Evolutionary conservation across 805 yeast genomes (phyloP).

Genomic region (Grigorovia humatica): DNA sequence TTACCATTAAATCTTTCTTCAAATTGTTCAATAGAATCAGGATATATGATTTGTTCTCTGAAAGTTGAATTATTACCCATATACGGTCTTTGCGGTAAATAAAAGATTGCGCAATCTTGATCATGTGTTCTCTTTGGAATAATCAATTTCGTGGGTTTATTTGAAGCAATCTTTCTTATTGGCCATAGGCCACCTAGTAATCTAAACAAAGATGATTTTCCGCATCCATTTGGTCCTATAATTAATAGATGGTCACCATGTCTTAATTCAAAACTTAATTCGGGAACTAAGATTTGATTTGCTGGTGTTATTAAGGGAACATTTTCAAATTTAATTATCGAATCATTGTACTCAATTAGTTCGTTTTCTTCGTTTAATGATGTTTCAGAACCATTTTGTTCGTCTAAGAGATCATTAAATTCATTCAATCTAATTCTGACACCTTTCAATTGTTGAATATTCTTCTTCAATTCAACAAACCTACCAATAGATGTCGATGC

Average conservation of each 20-base stretch:
- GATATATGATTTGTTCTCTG: constrained; percentile 83
- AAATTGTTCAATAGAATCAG: constrained; percentile 57
- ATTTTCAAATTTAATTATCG: constrained; percentile 53
- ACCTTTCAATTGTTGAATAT: constrained; percentile 72
- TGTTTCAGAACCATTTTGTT: constrained; percentile 6
- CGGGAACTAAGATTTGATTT: constrained; percentile 57
- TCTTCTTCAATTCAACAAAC: constrained; percentile 74
- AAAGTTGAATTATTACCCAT: constrained; percentile 55
- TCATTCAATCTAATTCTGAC: constrained; percentile 66
- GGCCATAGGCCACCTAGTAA: constrained; percentile 94
- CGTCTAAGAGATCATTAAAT: constrained; percentile 49
- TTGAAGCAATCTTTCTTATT: constrained; percentile 44
- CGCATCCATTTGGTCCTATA: constrained; percentile 95
- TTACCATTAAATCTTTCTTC: constrained; percentile 26
- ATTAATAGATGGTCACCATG: constrained; percentile 79
- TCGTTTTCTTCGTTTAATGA: constrained; percentile 1
- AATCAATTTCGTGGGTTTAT: constrained; percentile 44
- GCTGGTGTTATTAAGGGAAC: constrained; percentile 84
- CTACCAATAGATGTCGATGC: constrained; percentile 86
- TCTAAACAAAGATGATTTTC: constrained; percentile 86
- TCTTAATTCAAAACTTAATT: constrained; percentile 59
- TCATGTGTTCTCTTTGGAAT: constrained; percentile 22
- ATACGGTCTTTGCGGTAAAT: constrained; percentile 88
- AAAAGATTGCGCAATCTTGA: constrained; percentile 48
- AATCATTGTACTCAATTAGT: constrained; percentile 39